A percentile compares a stretch with the other conserved stretches of the same genome.
These are phyloP conservation scores for Pulveroboletus sp. DNA, from an alignment of 768 basidiomycete species.

Conservation along the genomic window DNA sequence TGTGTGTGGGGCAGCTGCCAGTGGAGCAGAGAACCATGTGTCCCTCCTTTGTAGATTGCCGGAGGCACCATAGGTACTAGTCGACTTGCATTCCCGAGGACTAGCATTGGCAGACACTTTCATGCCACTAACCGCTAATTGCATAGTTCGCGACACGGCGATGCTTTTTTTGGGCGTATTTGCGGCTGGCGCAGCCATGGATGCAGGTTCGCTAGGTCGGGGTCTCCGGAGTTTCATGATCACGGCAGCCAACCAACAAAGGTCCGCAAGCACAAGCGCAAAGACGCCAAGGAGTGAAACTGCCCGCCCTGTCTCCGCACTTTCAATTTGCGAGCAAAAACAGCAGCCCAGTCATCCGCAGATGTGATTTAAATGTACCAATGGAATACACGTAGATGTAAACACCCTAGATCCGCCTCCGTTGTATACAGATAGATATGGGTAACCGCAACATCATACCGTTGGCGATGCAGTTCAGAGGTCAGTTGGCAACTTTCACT, in stretches of 20 bases:
- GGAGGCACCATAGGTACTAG: neutral
- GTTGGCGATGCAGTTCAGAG: neutral
- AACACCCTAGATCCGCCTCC: conserved; percentile 19
- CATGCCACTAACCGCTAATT: conserved; percentile 18
- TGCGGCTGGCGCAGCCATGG: neutral
- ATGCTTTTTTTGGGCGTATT: neutral
- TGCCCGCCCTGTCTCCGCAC: conserved; percentile 6
- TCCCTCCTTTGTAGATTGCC: conserved; percentile 4
- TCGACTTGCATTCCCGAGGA: neutral
- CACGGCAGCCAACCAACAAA: neutral
- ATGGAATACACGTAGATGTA: conserved; percentile 16
- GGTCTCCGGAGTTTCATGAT: conserved; percentile 27
- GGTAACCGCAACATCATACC: conserved; percentile 7
- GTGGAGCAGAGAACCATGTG: conserved; percentile 21
- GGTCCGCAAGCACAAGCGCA: neutral
- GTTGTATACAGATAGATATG: conserved; percentile 11
- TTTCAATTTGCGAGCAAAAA: too few species aligned
- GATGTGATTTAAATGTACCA: neutral
- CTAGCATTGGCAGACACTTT: neutral
- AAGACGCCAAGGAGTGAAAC: too few species aligned
- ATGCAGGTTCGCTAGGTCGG: conserved; percentile 4
- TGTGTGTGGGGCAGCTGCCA: conserved; percentile 24
- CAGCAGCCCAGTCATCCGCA: too few species aligned
- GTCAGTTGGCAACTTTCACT: conserved; percentile 23
- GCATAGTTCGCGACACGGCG: conserved; percentile 31